Conservation (phyloP, 2,329 filamentous ascomycete species). For the Colletotrichum higginsianum region DNA sequence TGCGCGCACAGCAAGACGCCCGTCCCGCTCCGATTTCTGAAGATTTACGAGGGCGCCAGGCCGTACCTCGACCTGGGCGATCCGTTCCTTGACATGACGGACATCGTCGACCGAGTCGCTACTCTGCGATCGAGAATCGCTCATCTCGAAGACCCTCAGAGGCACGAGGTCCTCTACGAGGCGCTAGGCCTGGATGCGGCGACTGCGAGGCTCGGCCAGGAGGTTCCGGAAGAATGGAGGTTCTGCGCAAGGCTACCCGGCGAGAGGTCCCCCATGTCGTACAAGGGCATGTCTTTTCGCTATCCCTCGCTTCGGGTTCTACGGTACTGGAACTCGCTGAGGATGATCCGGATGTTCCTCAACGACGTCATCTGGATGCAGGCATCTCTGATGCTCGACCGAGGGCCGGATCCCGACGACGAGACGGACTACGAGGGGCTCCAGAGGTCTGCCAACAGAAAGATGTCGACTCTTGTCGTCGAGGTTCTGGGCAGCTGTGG, state of each 20-base stretch:
- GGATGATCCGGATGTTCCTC: slow-evolving; percentile 47
- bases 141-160: slow-evolving; percentile 6
- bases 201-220: slow-evolving; percentile 22
- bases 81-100: slow-evolving; percentile 37
- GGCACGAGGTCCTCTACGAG: slow-evolving; percentile 40
- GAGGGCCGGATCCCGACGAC: slow-evolving; percentile 18
- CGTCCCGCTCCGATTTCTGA: slow-evolving; percentile 45
- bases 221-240: slow-evolving; percentile 30
- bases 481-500: slow-evolving; percentile 46
- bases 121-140: slow-evolving; percentile 40
- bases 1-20: slow-evolving; percentile 46
- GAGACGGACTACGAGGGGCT: slow-evolving; percentile 28
- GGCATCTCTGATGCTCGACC: slow-evolving; percentile 14
- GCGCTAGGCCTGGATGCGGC: slow-evolving; percentile 44
- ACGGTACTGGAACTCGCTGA: slow-evolving; percentile 48
- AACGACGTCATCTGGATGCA: slow-evolving; percentile 41
- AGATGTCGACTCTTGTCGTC: slow-evolving; percentile 42
- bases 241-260: slow-evolving; percentile 19
- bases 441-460: slow-evolving; percentile 21
- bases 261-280: slow-evolving; percentile 41
- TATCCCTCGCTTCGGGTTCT: slow-evolving; percentile 44
- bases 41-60: slow-evolving; percentile 37
- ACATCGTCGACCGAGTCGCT: slow-evolving; percentile 43
- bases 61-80: slow-evolving; percentile 40
- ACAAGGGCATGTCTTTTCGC: slow-evolving; percentile 38